A percentile compares a stretch with the other conserved stretches of the same genome.
Evolutionary conservation across 164 flowering plant genomes (phyloP).

Genomic region (Sextonia rubra): DNA sequence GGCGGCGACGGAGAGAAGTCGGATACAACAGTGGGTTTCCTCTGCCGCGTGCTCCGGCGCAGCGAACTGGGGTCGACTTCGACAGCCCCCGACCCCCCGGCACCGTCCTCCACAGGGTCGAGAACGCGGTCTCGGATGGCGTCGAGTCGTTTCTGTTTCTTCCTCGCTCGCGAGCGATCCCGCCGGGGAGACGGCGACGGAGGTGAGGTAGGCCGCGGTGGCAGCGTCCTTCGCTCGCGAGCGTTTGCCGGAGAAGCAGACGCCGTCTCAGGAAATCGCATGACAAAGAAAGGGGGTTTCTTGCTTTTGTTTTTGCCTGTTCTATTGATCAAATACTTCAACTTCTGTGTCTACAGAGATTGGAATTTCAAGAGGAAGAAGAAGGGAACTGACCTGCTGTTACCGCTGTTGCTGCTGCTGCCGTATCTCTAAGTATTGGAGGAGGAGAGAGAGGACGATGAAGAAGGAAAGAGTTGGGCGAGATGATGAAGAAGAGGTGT

Average conservation of each 20-base stretch:
- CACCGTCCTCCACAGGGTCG: constrained; percentile 20
- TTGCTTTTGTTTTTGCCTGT: neutral
- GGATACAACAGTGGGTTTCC: constrained; percentile 52
- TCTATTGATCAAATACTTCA: neutral
- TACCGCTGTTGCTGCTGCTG: neutral
- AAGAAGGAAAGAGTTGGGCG: neutral
- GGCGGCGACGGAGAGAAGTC: constrained; percentile 64
- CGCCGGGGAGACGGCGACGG: constrained; percentile 3
- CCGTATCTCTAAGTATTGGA: neutral
- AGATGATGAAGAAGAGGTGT: neutral
- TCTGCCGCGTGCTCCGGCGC: constrained; percentile 72
- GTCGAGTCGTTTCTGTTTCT: constrained; percentile 77
- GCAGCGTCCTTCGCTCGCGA: constrained; percentile 7
- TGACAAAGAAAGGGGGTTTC: constrained; percentile 22
- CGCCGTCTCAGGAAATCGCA: constrained; percentile 43
- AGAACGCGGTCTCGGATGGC: constrained; percentile 57
- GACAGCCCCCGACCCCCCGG: constrained; percentile 12
- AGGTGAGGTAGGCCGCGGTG: constrained; percentile 2
- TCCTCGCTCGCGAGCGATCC: constrained; percentile 31
- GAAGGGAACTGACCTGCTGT: constrained; percentile 7
- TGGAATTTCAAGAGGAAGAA: neutral
- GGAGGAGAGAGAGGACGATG: neutral
- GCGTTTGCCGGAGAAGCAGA: constrained; percentile 26
- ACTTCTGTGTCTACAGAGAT: neutral
- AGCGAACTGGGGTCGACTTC: constrained; percentile 26